Evolutionary conservation across 495 filamentous ascomycete species (phyloP).

Genomic region (Trichocladium uniseriatum): DNA sequence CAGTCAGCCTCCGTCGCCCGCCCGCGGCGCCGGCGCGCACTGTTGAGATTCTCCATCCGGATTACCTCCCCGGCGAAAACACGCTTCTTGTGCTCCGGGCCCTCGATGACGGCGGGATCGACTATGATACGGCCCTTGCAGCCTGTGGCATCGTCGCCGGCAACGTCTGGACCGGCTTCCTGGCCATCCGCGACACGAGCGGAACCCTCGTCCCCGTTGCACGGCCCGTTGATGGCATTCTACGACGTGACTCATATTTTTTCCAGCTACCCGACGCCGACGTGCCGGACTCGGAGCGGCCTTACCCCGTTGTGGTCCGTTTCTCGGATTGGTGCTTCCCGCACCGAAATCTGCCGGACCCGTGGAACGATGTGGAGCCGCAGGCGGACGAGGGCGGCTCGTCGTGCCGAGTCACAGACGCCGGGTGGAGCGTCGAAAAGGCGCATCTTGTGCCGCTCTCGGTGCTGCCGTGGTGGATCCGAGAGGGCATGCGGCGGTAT

Average conservation of each 20-base stretch:
- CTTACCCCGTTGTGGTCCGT: not conserved
- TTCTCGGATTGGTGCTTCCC: not conserved
- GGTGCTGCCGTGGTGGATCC: constrained; percentile 2
- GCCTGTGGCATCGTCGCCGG: not conserved
- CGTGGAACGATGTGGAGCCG: not conserved
- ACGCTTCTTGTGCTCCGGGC: not conserved
- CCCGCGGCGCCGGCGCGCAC: constrained; percentile 18
- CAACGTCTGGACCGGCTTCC: not conserved
- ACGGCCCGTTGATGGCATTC: not conserved
- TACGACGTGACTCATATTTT: not conserved
- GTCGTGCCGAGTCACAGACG: constrained; percentile 2
- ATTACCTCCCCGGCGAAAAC: not conserved
- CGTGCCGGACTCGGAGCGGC: not conserved
- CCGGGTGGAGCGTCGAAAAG: not conserved
- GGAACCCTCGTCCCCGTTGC: not conserved
- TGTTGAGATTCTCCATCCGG: constrained; percentile 12
- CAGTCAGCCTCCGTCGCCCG: too few relatives aligned
- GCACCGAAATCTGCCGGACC: not conserved
- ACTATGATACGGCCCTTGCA: not conserved
- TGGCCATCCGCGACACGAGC: not conserved
- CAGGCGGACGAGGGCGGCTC: not conserved
- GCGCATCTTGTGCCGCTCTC: constrained; percentile 2
- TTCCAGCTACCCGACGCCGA: not conserved
- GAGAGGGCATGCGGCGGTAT: not conserved
- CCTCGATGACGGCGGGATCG: not conserved